phyloP scores from a whole-genome alignment of 306 rosid species.

The Sophora flavescens region DNA sequence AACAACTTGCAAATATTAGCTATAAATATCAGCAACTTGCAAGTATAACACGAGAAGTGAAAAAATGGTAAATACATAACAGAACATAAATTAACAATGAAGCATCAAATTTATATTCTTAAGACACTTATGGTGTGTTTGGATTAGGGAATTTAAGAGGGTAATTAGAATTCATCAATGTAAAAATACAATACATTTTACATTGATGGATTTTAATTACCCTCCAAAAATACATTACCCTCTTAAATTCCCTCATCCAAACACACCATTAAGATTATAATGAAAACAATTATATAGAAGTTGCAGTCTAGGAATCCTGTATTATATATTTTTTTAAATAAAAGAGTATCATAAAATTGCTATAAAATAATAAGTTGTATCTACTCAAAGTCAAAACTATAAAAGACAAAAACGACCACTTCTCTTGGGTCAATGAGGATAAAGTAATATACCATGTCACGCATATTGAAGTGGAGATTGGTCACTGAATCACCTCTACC shows the following conservation, averaged over 20 bases:
- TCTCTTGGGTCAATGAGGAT: slow-evolving; percentile 25
- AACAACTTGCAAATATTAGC: slow-evolving; percentile 14
- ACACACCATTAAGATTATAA: slow-evolving; percentile 16
- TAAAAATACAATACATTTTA: no score
- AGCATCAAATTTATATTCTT: slow-evolving; percentile 36
- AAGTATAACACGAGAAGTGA: slow-evolving; percentile 28
- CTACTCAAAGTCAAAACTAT: slow-evolving; percentile 22
- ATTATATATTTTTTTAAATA: not conserved
- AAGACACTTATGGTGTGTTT: not conserved
- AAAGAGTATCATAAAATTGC: slow-evolving; percentile 19
- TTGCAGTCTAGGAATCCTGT: slow-evolving; percentile 19
- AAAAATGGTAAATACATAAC: slow-evolving; percentile 8
- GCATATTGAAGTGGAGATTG: slow-evolving; percentile 90
- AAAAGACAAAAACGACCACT: slow-evolving; percentile 31
- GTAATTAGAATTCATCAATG: no score
- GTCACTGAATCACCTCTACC: slow-evolving; percentile 76
- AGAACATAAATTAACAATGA: slow-evolving; percentile 25
- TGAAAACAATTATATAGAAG: slow-evolving; percentile 4
- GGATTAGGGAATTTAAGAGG: no score
- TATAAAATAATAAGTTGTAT: not conserved
- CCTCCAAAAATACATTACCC: no score
- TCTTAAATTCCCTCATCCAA: no score
- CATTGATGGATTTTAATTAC: no score
- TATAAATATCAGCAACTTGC: slow-evolving; percentile 36
- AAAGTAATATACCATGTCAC: slow-evolving; percentile 87